Conservation (phyloP, 768 basidiomycete species). For the Tylopilus vinaceipallidus region DNA sequence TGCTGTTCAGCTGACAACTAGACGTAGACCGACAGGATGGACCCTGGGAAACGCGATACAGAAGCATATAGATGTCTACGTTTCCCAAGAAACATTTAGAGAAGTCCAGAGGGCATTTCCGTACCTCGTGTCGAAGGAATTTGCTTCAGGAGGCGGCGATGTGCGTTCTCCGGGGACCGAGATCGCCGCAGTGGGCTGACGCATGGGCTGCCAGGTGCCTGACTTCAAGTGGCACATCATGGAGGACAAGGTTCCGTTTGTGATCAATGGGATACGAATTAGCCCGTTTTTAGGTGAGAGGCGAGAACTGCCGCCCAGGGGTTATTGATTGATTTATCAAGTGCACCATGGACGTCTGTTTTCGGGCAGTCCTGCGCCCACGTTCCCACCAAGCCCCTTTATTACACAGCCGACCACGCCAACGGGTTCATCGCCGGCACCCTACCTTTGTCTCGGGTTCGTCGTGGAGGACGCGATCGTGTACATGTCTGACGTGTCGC, state of each 20-base stretch:
- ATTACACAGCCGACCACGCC: conserved; percentile 39
- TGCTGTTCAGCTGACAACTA: conserved; percentile 3
- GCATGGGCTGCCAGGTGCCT: conserved; percentile 53
- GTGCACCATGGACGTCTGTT: conserved; percentile 78
- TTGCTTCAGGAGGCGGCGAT: conserved; percentile 78
- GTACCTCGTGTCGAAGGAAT: conserved; percentile 74
- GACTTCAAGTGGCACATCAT: conserved; percentile 84
- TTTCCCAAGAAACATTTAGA: conserved; percentile 59
- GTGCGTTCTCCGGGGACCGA: conserved; percentile 37
- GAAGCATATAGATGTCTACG: conserved; percentile 70
- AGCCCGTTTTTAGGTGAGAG: conserved; percentile 64
- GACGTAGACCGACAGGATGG: conserved; percentile 52
- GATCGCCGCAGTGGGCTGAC: conserved; percentile 1
- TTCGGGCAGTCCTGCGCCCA: conserved; percentile 37
- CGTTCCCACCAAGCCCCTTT: conserved; percentile 41
- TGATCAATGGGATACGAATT: conserved; percentile 59
- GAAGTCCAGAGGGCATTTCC: conserved; percentile 75
- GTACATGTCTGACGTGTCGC: conserved; percentile 82
- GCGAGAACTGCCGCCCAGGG: not conserved
- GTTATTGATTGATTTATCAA: conserved; percentile 23
- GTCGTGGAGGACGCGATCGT: conserved; percentile 61
- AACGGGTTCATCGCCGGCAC: conserved; percentile 34
- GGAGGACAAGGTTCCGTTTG: conserved; percentile 63
- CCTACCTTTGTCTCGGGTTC: conserved; percentile 70
- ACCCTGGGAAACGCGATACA: conserved; percentile 67